phyloP scores from a whole-genome alignment of 441 rosid species.

The Pelargonium australe region DNA sequence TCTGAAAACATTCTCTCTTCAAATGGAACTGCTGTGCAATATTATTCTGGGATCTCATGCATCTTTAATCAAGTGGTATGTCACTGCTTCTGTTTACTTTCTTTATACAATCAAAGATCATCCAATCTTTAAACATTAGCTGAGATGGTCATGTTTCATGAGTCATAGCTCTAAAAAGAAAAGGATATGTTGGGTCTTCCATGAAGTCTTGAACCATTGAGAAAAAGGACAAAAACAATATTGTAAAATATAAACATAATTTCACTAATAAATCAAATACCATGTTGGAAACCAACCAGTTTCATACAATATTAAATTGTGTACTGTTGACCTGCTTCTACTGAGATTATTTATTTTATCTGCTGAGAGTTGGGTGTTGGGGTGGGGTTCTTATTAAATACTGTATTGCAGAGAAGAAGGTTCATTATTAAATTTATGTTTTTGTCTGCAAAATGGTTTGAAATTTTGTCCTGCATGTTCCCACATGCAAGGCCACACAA shows the following conservation, averaged over 20 bases:
- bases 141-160: background rate
- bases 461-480: too few relatives aligned
- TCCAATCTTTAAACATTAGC: background rate
- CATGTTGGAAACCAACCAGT: conserved; percentile 9
- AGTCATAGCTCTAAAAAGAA: conserved; percentile 9
- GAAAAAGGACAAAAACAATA: conserved; percentile 5
- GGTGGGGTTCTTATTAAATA: conserved; percentile 16
- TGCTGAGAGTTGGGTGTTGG: conserved; percentile 16
- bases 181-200: conserved; percentile 4
- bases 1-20: conserved; percentile 3
- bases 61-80: background rate
- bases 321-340: conserved; percentile 11
- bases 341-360: conserved; percentile 22
- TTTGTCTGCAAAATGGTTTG: too few relatives aligned
- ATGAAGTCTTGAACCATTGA: conserved; percentile 4
- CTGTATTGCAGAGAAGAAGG: background rate
- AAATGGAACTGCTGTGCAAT: background rate
- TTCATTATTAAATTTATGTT: too few relatives aligned
- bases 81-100: background rate
- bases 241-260: background rate
- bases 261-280: conserved; percentile 3
- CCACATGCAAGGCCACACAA: too few relatives aligned
- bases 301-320: background rate
- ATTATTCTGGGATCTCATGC: background rate
- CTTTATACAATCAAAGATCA: too few relatives aligned